Base-by-base conservation (phyloP, 768 basidiomycete species). In the Tulasnella sp. region DNA sequence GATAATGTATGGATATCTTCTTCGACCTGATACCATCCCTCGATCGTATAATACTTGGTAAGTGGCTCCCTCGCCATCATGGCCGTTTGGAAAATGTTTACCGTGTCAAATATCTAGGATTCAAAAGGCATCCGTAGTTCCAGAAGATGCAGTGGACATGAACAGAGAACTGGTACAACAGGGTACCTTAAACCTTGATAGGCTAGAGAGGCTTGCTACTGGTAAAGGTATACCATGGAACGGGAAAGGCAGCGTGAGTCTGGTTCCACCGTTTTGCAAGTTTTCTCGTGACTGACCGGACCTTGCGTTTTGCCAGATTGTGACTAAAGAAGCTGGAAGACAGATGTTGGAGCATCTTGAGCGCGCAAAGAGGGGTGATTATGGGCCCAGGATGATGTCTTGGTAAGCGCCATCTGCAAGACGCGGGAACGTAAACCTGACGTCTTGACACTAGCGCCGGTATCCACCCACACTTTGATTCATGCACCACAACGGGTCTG, bases 1-100 rank as follows among this genome's bases (percentile, higher is more conserved):
- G 64, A 93, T 96, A 62, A 66, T 88, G 62, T 91, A 87, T 60
- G 80, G 71, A 2, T 83, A 77, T 59, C 67, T 88, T 24, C 62
- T 86, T 32, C 72, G 83, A 37, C 89, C 85, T 13, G 87, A 90
- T 53, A 89, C 87, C 3, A 75, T 92, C 25, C 80, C 86, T 15
- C 67, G 67, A 42, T 82, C 82, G 10, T 92, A 92, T 58, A 71
- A 68, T 20, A 64, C 62, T 37, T 92, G 89, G 88, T 87, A 54
- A 39, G 72, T 56, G 20, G 12, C 8, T 48, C 20, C 9, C 20
- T 13, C 45, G 25, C 25, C 9, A 9, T 48, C 37, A 25, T 48
- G 45, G 40, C 29, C 19, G 15, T 10, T 15, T 13, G 15, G n/a
- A 46, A 12, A 12, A 10, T 46, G 40, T 15, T 12, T 19, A 35